These are phyloP conservation scores for Purshia tridentata DNA, from an alignment of 306 rosid species.

Conservation along the genomic window DNA sequence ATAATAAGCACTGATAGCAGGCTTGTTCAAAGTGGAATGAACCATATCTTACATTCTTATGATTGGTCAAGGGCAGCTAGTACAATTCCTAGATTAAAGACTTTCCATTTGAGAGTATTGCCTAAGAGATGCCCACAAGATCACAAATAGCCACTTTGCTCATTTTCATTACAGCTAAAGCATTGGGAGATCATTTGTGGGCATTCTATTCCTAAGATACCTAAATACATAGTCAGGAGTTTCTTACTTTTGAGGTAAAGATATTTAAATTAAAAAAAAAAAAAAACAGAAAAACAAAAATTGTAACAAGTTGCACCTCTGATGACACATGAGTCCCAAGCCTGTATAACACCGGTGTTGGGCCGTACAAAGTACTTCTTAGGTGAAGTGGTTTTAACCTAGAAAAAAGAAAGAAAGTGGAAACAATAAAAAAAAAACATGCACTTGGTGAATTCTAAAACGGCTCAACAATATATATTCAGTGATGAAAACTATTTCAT, in stretches of 20 bases:
- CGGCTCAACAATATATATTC: slow-evolving; percentile 12
- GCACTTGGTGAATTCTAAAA: not conserved
- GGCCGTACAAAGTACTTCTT: slow-evolving; percentile 97
- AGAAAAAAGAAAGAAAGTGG: slow-evolving; percentile 21
- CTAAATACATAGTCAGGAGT: not conserved
- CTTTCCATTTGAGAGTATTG: not conserved
- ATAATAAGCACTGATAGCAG: slow-evolving; percentile 24
- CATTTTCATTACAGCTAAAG: not conserved
- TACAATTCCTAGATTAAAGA: slow-evolving; percentile 5
- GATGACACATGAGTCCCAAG: slow-evolving; percentile 81
- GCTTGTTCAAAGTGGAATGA: not conserved
- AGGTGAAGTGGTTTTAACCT: slow-evolving; percentile 99
- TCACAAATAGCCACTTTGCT: not conserved
- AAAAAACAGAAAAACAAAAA: not conserved
- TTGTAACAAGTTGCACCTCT: slow-evolving; percentile 58
- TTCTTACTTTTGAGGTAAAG: not conserved
- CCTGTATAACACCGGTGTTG: slow-evolving; percentile 78
- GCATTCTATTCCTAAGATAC: slow-evolving; percentile 1
- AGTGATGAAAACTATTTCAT: not conserved
- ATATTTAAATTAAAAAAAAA: not conserved
- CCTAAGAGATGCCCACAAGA: not conserved
- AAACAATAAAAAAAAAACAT: slow-evolving; percentile 4
- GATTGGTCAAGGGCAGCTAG: slow-evolving; percentile 18
- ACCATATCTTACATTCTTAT: slow-evolving; percentile 12
- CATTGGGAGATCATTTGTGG: not conserved